A percentile compares a stretch with the other conserved stretches of the same genome.
Evolutionary conservation across 192 early-diverging fungal genomes (phyloP).

Genomic region (Coemansia sp.): DNA sequence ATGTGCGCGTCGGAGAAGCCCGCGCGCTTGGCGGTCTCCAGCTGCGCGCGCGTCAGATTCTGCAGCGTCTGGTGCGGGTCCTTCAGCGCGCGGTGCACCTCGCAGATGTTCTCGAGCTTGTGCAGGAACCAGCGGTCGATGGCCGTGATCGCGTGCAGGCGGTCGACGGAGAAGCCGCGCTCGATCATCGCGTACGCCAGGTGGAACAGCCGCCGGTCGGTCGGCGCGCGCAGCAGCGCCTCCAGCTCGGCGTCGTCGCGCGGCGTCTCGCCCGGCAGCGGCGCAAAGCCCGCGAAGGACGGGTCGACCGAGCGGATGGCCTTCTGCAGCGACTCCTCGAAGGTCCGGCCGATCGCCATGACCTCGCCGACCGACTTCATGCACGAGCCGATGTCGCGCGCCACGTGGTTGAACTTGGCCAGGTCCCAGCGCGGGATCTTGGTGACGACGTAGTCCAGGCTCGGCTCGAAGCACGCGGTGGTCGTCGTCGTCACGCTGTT

Average conservation of each 20-base stretch:
- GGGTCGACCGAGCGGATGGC: conserved; percentile 95
- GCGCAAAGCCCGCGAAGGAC: conserved; percentile 82
- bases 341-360: conserved; percentile 97
- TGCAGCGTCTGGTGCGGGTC: conserved; percentile 58
- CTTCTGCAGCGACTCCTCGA: conserved; percentile 96
- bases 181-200: conserved; percentile 82
- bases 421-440: conserved; percentile 99
- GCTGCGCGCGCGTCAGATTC: conserved; percentile 55
- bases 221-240: conserved; percentile 63
- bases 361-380: conserved; percentile 99
- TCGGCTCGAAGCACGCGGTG: conserved; percentile 96
- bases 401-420: conserved; percentile 89
- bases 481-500: conserved; percentile 93
- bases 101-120: conserved; percentile 82
- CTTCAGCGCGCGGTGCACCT: conserved; percentile 49
- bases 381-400: conserved; percentile 76
- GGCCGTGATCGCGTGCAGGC: conserved; percentile 78
- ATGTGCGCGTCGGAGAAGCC: conserved; percentile 93
- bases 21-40: conserved; percentile 76
- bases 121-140: conserved; percentile 90
- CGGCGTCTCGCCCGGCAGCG: conserved; percentile 22
- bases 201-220: conserved; percentile 82
- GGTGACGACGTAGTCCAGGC: conserved; percentile 90
- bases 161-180: conserved; percentile 71
- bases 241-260: conserved; percentile 58